A percentile compares a stretch with the other conserved stretches of the same genome.
Evolutionary conservation across 2,329 filamentous ascomycete species (phyloP).

Genomic region (Claviceps fusiformis): DNA sequence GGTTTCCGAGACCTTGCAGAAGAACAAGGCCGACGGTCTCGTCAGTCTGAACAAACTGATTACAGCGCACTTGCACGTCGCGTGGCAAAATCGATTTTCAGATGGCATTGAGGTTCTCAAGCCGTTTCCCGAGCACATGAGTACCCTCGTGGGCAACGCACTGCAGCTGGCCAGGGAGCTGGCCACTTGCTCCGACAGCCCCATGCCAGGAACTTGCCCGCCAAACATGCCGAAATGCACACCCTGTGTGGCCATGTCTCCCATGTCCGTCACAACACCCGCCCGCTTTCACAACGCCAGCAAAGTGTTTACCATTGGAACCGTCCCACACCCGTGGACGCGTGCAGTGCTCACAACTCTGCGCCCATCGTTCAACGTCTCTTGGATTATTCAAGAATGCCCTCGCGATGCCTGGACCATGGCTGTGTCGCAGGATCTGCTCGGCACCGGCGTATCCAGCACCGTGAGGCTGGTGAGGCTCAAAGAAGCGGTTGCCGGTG

Average conservation of each 20-base stretch:
- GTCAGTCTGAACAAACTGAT: slow-evolving; percentile 59
- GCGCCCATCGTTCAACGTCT: slow-evolving; percentile 44
- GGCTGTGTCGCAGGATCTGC: slow-evolving; percentile 54
- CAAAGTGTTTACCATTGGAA: slow-evolving; percentile 66
- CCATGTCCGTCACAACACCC: slow-evolving; percentile 54
- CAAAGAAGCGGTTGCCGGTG: slow-evolving; percentile 68
- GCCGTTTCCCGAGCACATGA: slow-evolving; percentile 62
- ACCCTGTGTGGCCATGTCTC: slow-evolving; percentile 50
- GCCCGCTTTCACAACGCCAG: slow-evolving; percentile 58
- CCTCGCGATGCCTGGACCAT: slow-evolving; percentile 68
- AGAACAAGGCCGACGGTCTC: slow-evolving; percentile 46
- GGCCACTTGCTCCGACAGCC: slow-evolving; percentile 58
- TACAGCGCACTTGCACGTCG: slow-evolving; percentile 70
- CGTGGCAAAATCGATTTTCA: slow-evolving; percentile 69
- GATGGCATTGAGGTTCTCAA: slow-evolving; percentile 71
- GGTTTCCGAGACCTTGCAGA: slow-evolving; percentile 48
- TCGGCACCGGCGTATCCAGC: slow-evolving; percentile 46
- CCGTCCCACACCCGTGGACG: slow-evolving; percentile 85
- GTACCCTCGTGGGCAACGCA: slow-evolving; percentile 55
- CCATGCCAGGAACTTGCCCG: slow-evolving; percentile 66
- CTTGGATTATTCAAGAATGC: slow-evolving; percentile 53
- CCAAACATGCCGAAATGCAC: slow-evolving; percentile 65
- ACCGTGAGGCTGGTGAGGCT: slow-evolving; percentile 56
- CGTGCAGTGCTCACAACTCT: slow-evolving; percentile 54
- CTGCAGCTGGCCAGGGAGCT: slow-evolving; percentile 62